phyloP scores from a whole-genome alignment of 257 asterid genomes.

The Solanum etuberosum region DNA sequence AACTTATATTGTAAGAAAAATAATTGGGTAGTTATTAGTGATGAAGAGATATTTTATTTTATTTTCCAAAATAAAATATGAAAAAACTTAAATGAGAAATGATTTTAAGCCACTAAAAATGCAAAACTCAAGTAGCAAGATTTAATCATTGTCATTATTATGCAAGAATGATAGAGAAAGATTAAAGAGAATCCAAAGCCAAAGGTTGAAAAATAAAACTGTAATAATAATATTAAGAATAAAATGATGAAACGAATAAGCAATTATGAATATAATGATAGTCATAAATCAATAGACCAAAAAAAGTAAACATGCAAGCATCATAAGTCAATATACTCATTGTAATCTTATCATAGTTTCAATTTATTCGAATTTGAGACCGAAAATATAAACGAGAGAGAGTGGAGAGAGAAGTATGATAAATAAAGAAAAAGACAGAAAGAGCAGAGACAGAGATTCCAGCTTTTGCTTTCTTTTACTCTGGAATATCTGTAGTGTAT shows the following conservation, averaged over 20 bases:
- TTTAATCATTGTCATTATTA: not conserved
- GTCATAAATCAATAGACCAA: not conserved
- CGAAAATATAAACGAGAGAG: not conserved
- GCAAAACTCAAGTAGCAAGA: not conserved
- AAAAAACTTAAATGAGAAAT: not conserved
- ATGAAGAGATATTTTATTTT: not conserved
- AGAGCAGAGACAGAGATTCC: constrained; percentile 2
- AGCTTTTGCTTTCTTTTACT: constrained; percentile 23
- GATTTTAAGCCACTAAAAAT: not conserved
- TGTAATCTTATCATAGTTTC: not conserved
- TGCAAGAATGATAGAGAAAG: not conserved
- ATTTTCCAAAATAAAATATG: not conserved
- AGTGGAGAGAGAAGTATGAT: not conserved
- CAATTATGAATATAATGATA: not conserved
- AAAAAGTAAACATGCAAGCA: constrained; percentile 5
- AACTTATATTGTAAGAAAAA: not conserved
- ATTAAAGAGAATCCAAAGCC: not conserved
- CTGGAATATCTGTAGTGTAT: not conserved
- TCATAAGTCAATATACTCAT: constrained; percentile 5
- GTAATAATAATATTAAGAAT: not conserved
- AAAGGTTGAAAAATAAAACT: not conserved
- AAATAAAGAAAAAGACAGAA: not conserved
- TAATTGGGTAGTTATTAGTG: not conserved
- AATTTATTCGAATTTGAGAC: not conserved
- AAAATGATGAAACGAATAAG: not conserved